These are phyloP conservation scores for Breynia disticha DNA, from an alignment of 441 rosid species.

Conservation along the genomic window DNA sequence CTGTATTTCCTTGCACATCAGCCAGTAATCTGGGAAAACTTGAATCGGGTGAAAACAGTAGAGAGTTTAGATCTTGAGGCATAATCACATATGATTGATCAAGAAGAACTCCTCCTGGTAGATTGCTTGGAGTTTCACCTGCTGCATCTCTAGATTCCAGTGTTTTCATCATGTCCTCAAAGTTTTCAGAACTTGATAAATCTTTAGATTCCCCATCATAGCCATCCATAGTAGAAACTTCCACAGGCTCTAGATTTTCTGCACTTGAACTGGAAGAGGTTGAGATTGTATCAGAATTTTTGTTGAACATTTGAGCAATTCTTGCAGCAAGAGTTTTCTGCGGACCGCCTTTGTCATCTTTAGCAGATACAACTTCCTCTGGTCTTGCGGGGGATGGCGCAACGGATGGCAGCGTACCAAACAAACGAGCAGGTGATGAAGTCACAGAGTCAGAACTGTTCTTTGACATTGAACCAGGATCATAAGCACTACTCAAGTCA, in stretches of 20 bases:
- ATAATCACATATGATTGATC: conserved; percentile 59
- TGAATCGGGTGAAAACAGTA: conserved; percentile 68
- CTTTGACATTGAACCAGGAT: conserved; percentile 22
- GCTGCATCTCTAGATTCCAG: conserved; percentile 61
- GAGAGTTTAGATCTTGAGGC: conserved; percentile 52
- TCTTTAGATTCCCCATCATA: conserved; percentile 39
- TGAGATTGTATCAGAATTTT: conserved; percentile 34
- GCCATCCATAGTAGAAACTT: conserved; percentile 27
- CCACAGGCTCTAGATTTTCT: conserved; percentile 41
- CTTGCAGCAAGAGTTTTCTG: conserved; percentile 59
- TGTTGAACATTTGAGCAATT: conserved; percentile 75
- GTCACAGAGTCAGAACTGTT: conserved; percentile 24
- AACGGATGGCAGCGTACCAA: conserved; percentile 26
- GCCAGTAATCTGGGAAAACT: conserved; percentile 44
- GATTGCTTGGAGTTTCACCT: conserved; percentile 51
- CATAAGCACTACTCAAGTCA: conserved; percentile 26
- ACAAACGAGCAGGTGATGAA: conserved; percentile 32
- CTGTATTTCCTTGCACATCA: conserved; percentile 74
- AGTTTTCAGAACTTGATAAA: conserved; percentile 39
- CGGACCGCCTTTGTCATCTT: conserved; percentile 39
- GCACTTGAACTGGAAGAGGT: conserved; percentile 24
- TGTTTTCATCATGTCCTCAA: conserved; percentile 51
- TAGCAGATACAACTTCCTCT: conserved; percentile 39
- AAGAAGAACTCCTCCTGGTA: conserved; percentile 77
- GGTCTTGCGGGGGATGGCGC: conserved; percentile 34